Evolutionary conservation across 495 filamentous ascomycete species (phyloP), one percentile per base, ranked within the genome.

Genomic region (Friedmanniomyces simplex): DNA sequence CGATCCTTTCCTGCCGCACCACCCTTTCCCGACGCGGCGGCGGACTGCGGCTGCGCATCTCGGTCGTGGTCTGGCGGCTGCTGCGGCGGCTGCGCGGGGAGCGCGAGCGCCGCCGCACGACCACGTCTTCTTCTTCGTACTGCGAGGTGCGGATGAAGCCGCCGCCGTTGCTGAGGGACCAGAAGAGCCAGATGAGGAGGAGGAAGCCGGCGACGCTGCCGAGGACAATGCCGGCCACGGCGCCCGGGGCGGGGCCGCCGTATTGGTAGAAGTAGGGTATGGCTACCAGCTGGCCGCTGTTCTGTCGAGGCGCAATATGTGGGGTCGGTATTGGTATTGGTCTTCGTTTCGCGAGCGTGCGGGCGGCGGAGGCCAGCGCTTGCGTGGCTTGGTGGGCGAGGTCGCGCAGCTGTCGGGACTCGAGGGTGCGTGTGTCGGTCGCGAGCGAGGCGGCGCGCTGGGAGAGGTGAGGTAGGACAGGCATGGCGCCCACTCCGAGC

Each of bases 141-240:
- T 48, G 30, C 12, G 48, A 51, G 22, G 24, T 30, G 14, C 41
- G 52, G 45, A 57, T 60, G 56, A 59, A 55, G 18, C 22, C 22
- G 22, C 21, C 14, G 57, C 61, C 55, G 16, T 62, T 52, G 28
- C 54, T 50, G 50, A 73, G 63, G 11, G 61, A 57, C 50, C 59
- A 91, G 63, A 94, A 68, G 0, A 93, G 75, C 74, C 81, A 89
- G 36, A 93, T 74, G 30, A 91, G 54, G 1, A 96, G 74, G 16
- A 91, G 65, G 73, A 95, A 90, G 54, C 85, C 89, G n/a, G 74
- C 79, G n/a, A 95, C 83, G 48, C 80, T 78, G 61, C 90, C 90
- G 32, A 96, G 79, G 24, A 89, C 81, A 52, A 94, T 91, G 59
- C 89, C 90, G 14, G 77, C 88, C n/a, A 95, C 79, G 20, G 81